These are phyloP conservation scores for Epichloe scottii DNA, from an alignment of 2,329 filamentous ascomycete genomes.

Conservation along the genomic window DNA sequence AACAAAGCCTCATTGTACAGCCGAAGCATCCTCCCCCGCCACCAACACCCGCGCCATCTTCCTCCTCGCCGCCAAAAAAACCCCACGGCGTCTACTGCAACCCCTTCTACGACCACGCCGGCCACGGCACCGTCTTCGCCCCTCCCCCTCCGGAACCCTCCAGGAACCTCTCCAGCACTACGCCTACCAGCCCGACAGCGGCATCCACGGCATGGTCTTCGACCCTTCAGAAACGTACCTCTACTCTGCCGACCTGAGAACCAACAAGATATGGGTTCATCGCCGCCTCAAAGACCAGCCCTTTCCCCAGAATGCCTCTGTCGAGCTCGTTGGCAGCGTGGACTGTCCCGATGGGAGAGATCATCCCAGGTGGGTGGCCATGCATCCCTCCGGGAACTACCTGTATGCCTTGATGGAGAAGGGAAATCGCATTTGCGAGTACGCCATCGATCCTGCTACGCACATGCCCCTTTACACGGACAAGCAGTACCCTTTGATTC, in stretches of 20 bases:
- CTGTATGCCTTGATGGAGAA: slow-evolving; percentile 83
- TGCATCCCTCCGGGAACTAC: slow-evolving; percentile 65
- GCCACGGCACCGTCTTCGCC: slow-evolving; percentile 66
- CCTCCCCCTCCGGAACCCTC: slow-evolving; percentile 43
- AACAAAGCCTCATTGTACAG: slow-evolving; percentile 26
- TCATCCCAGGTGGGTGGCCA: slow-evolving; percentile 80
- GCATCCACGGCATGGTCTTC: slow-evolving; percentile 75
- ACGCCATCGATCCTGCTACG: slow-evolving; percentile 62
- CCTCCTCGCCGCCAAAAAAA: slow-evolving; percentile 63
- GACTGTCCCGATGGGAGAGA: slow-evolving; percentile 59
- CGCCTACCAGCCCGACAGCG: slow-evolving; percentile 54
- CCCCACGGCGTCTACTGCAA: slow-evolving; percentile 77
- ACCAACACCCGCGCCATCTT: slow-evolving; percentile 86
- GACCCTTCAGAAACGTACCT: slow-evolving; percentile 61
- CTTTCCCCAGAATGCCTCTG: slow-evolving; percentile 35
- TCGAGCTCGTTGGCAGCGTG: slow-evolving; percentile 60
- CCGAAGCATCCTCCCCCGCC: slow-evolving; percentile 51
- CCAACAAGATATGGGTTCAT: slow-evolving; percentile 77
- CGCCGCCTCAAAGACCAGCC: slow-evolving; percentile 40
- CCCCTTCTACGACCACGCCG: slow-evolving; percentile 79
- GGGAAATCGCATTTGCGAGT: slow-evolving; percentile 74
- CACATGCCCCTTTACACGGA: slow-evolving; percentile 69
- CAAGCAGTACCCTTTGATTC: slow-evolving; percentile 65
- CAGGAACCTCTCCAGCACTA: slow-evolving; percentile 59
- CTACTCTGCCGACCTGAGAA: slow-evolving; percentile 66